Percentiles rank a stretch among this genome's conserved stretches.
Conservation (phyloP, 176 grass and related monocot species). For the Rhynchospora tenuis region DNA sequence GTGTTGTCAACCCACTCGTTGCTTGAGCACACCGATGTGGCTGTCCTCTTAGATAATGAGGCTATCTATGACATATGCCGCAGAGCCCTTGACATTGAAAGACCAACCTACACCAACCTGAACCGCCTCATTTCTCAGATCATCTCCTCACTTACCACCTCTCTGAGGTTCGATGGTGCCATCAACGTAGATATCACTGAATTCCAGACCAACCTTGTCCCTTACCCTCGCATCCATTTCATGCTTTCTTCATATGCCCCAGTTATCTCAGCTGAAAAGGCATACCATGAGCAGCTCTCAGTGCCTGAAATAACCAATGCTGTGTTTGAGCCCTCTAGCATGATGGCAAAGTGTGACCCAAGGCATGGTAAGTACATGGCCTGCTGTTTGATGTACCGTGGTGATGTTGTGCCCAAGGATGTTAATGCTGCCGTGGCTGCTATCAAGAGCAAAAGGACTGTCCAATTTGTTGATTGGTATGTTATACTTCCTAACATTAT, state of each 20-base stretch:
- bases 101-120: conserved; percentile 25
- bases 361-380: conserved; percentile 28
- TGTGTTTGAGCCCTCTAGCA: conserved; percentile 19
- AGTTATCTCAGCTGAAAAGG: conserved; percentile 22
- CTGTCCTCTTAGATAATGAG: conserved; percentile 37
- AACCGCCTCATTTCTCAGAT: conserved; percentile 27
- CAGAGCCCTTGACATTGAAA: conserved; percentile 24
- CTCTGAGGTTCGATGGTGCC: conserved; percentile 23
- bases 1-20: conserved; percentile 41
- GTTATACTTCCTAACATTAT: background rate
- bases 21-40: conserved; percentile 41
- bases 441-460: conserved; percentile 26
- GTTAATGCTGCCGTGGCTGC: conserved; percentile 25
- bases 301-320: conserved; percentile 28
- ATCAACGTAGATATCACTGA: conserved; percentile 29
- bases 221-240: conserved; percentile 24
- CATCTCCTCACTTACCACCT: conserved; percentile 26
- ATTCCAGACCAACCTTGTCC: conserved; percentile 28
- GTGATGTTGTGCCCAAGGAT: conserved; percentile 30
- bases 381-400: conserved; percentile 30
- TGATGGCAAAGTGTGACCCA: conserved; percentile 28
- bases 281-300: conserved; percentile 24
- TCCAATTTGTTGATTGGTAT: conserved; percentile 26
- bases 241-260: conserved; percentile 28
- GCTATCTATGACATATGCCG: conserved; percentile 41